These are phyloP conservation scores for Polymyxa betae DNA, from an alignment of 208 protist genomes.

Conservation along the genomic window DNA sequence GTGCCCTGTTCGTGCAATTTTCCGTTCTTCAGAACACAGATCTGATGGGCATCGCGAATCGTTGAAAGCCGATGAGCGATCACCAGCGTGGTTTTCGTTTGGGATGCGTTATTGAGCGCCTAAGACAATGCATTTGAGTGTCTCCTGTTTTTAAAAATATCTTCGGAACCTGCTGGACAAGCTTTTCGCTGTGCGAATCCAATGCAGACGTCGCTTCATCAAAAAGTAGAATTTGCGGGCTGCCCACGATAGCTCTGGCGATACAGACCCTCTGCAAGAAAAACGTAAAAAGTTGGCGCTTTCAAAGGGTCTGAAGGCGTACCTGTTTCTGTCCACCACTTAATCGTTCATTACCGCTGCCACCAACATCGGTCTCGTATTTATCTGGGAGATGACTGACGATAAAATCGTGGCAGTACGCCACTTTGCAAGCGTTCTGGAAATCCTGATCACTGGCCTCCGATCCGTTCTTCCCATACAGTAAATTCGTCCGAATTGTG, in stretches of 20 bases:
- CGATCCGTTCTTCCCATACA: slow-evolving; percentile 82
- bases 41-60: slow-evolving; percentile 57
- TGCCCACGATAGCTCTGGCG: slow-evolving; percentile 35
- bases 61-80: slow-evolving; percentile 91
- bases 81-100: slow-evolving; percentile 82
- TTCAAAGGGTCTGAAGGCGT: too few relatives aligned
- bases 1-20: slow-evolving; percentile 65
- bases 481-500: slow-evolving; percentile 90
- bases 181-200: slow-evolving; percentile 84
- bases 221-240: slow-evolving; percentile 73
- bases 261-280: slow-evolving; percentile 63
- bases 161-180: too few relatives aligned
- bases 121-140: too few relatives aligned
- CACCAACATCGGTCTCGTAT: slow-evolving; percentile 77
- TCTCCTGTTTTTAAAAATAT: too few relatives aligned
- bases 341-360: slow-evolving; percentile 36
- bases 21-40: slow-evolving; percentile 65
- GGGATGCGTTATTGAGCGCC: slow-evolving; percentile 73
- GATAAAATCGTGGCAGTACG: slow-evolving; percentile 87
- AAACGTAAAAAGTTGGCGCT: too few relatives aligned
- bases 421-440: slow-evolving; percentile 77
- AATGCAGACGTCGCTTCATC: slow-evolving; percentile 83
- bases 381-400: slow-evolving; percentile 69
- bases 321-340: slow-evolving; percentile 71
- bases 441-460: slow-evolving; percentile 85